These are phyloP conservation scores for Xylariaceae sp. DNA, from an alignment of 2,329 filamentous ascomycete genomes.

Conservation along the genomic window DNA sequence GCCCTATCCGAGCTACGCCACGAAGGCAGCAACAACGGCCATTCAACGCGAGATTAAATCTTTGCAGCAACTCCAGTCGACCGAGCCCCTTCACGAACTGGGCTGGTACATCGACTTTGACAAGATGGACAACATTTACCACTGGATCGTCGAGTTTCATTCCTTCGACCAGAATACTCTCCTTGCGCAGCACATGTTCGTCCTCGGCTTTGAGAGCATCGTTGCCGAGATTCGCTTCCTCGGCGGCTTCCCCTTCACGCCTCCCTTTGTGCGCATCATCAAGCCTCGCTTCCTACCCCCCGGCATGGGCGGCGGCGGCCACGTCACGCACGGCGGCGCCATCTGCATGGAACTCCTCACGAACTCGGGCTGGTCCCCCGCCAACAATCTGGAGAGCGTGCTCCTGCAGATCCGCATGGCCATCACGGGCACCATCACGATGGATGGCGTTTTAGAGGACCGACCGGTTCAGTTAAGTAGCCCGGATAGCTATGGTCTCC, in stretches of 20 bases:
- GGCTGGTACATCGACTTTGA: conserved; percentile 77
- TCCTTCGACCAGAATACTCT: conserved; percentile 67
- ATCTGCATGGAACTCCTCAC: conserved; percentile 82
- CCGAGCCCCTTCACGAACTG: conserved; percentile 56
- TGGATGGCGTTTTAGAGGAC: too few species aligned
- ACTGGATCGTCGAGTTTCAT: conserved; percentile 88
- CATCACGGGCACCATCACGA: conserved; percentile 35
- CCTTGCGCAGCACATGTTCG: conserved; percentile 69
- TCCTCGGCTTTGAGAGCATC: conserved; percentile 56
- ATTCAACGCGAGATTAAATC: conserved; percentile 61
- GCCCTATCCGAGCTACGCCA: conserved; percentile 61
- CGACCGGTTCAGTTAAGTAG: too few species aligned
- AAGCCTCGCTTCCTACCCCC: conserved; percentile 75
- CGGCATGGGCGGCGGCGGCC: conserved; percentile 68
- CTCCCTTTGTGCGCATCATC: conserved; percentile 80
- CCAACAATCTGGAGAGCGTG: conserved; percentile 69
- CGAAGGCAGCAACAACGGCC: conserved; percentile 52
- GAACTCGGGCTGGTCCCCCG: conserved; percentile 73
- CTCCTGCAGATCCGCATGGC: conserved; percentile 76
- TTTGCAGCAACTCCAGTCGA: conserved; percentile 59
- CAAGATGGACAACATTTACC: conserved; percentile 69
- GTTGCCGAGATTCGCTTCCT: conserved; percentile 80
- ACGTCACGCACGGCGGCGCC: conserved; percentile 78
- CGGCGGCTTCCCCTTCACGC: conserved; percentile 66
- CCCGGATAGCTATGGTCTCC: conserved; percentile 49